Percentiles rank a stretch among this genome's conserved stretches.
Conservation (phyloP, 129 eudicot species). For the Flaveria linearis region DNA sequence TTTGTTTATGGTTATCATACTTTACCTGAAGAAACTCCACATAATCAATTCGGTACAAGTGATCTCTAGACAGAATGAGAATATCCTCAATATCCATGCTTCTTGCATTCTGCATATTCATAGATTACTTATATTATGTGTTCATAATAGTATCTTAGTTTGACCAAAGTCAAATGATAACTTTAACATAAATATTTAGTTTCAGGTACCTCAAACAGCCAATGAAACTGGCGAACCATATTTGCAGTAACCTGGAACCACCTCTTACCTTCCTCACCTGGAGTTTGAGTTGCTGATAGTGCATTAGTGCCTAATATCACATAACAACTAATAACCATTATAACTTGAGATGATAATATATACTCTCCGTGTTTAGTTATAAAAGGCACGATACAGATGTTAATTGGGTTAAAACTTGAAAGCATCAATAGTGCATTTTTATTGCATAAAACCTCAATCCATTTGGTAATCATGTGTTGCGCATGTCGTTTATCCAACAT, state of each 20-base stretch:
- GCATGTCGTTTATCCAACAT: no score
- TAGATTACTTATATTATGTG: background rate
- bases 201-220: constrained; percentile 86
- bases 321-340: background rate
- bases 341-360: background rate
- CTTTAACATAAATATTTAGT: background rate
- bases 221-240: constrained; percentile 90
- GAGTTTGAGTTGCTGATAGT: constrained; percentile 99
- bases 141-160: background rate
- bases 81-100: constrained; percentile 91
- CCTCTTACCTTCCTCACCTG: constrained; percentile 81
- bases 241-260: constrained; percentile 99
- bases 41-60: constrained; percentile 94
- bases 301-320: constrained; percentile 58
- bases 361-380: no score
- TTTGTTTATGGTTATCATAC: background rate
- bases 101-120: constrained; percentile 75
- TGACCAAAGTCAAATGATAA: background rate
- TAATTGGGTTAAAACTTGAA: no score
- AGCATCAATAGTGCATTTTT: no score
- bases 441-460: background rate
- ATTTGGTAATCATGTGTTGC: background rate
- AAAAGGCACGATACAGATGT: no score
- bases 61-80: constrained; percentile 93
- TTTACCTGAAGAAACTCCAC: constrained; percentile 87